Conservation (phyloP, 2,329 filamentous ascomycete genomes). For the Trichoderma koningiopsis region DNA sequence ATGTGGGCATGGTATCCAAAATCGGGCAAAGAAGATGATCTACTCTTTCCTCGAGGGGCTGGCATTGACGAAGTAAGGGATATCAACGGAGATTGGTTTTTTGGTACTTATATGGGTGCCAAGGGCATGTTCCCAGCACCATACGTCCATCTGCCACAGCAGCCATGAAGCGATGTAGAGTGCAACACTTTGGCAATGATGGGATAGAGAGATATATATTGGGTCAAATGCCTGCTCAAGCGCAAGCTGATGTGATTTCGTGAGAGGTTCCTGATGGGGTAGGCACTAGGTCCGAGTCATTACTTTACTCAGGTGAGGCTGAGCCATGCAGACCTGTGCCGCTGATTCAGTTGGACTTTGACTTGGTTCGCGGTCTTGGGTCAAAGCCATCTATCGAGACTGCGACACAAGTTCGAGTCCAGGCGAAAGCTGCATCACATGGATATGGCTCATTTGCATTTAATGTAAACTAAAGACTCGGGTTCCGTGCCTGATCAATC, state of each 20-base stretch:
- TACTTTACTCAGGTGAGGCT: neutral
- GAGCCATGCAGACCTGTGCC: neutral
- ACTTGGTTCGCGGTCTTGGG: neutral
- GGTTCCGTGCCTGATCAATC: neutral
- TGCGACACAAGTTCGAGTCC: neutral
- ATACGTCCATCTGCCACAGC: conserved; percentile 62
- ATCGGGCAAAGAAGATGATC: conserved; percentile 67
- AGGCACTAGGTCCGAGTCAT: neutral
- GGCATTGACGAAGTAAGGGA: conserved; percentile 83
- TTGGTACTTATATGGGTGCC: conserved; percentile 79
- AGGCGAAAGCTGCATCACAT: neutral
- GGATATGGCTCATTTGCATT: neutral
- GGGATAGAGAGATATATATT: neutral
- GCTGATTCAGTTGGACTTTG: neutral
- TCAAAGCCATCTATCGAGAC: neutral
- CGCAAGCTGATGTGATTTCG: neutral
- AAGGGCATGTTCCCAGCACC: conserved; percentile 79
- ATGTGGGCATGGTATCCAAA: conserved; percentile 79
- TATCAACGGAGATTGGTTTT: conserved; percentile 89
- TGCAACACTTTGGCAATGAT: neutral
- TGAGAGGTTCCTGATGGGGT: neutral
- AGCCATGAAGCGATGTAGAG: neutral
- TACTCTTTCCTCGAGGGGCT: conserved; percentile 80
- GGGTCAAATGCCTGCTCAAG: neutral
- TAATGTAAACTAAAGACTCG: neutral